phyloP scores from a whole-genome alignment of 768 basidiomycete genomes.

The Russula sp. region DNA sequence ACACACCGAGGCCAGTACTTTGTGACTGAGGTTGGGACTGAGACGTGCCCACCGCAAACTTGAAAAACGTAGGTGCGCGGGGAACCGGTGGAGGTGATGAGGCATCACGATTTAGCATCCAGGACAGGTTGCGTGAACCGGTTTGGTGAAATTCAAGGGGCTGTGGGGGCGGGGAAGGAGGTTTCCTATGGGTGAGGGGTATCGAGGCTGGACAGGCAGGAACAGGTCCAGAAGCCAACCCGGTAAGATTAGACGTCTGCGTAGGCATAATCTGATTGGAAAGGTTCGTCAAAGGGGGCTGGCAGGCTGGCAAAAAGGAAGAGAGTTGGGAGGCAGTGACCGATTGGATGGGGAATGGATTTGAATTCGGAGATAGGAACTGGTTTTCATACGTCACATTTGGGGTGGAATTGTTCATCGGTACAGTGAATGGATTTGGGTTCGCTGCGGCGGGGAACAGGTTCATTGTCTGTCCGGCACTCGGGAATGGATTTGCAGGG shows the following conservation, averaged over 20 bases:
- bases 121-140: conserved; percentile 94
- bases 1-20: conserved; percentile 2
- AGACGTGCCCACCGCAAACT: conserved; percentile 43
- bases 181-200: conserved; percentile 49
- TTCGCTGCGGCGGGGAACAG: conserved; percentile 18
- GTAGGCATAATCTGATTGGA: conserved; percentile 22
- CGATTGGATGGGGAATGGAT: conserved; percentile 15
- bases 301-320: conserved; percentile 9
- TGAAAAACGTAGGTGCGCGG: conserved; percentile 79
- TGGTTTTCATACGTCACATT: not conserved
- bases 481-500: conserved; percentile 16
- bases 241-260: conserved; percentile 28
- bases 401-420: not conserved
- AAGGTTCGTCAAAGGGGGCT: not conserved
- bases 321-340: conserved; percentile 15
- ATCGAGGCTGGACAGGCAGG: conserved; percentile 70
- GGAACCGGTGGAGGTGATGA: conserved; percentile 60
- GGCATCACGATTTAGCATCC: conserved; percentile 61
- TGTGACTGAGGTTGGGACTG: conserved; percentile 17
- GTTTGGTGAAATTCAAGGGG: conserved; percentile 83
- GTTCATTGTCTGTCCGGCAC: conserved; percentile 7
- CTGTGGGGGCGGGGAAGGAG: conserved; percentile 47
- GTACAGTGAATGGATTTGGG: conserved; percentile 18
- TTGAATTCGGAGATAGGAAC: not conserved
- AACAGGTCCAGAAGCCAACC: conserved; percentile 30